Percentiles rank a stretch among this genome's conserved stretches.
phyloP scores from a whole-genome alignment of 805 yeast genomes.

The Saccharomycopsis sp. region DNA sequence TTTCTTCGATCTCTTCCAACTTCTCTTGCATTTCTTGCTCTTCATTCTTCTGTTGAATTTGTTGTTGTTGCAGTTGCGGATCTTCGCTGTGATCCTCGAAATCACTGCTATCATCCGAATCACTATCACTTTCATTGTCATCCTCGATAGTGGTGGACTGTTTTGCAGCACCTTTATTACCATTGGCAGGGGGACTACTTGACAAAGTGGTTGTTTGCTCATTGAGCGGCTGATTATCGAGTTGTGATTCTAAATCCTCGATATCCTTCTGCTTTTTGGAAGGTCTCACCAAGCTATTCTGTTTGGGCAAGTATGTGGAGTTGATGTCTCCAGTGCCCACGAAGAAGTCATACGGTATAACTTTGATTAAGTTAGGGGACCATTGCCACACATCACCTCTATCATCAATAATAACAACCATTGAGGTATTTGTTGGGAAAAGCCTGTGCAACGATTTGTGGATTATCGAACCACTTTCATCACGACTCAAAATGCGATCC shows the following conservation, averaged over 20 bases:
- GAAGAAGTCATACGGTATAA: conserved; percentile 90
- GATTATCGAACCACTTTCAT: conserved; percentile 87
- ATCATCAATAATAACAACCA: conserved; percentile 95
- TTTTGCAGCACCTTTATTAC: background rate
- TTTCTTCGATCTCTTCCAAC: conserved; percentile 16
- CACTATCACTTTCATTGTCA: conserved; percentile 25
- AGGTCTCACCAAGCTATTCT: conserved; percentile 51
- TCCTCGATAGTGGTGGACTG: background rate
- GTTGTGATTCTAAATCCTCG: conserved; percentile 19
- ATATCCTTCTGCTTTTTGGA: conserved; percentile 39
- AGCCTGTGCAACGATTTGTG: conserved; percentile 81
- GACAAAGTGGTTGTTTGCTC: no score
- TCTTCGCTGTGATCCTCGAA: background rate
- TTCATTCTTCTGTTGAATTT: no score
- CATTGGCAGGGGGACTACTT: no score
- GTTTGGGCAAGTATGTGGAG: conserved; percentile 82
- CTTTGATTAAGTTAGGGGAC: conserved; percentile 85
- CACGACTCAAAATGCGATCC: conserved; percentile 84
- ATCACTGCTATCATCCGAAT: conserved; percentile 23
- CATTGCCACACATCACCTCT: conserved; percentile 99
- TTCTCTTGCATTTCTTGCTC: no score
- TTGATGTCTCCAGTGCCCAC: conserved; percentile 97
- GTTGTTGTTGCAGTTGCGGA: no score
- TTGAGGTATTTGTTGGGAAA: conserved; percentile 91
- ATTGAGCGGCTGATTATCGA: no score